These are phyloP conservation scores for Eucalyptus erythrocorys DNA, from an alignment of 345 rosid species.

Conservation along the genomic window DNA sequence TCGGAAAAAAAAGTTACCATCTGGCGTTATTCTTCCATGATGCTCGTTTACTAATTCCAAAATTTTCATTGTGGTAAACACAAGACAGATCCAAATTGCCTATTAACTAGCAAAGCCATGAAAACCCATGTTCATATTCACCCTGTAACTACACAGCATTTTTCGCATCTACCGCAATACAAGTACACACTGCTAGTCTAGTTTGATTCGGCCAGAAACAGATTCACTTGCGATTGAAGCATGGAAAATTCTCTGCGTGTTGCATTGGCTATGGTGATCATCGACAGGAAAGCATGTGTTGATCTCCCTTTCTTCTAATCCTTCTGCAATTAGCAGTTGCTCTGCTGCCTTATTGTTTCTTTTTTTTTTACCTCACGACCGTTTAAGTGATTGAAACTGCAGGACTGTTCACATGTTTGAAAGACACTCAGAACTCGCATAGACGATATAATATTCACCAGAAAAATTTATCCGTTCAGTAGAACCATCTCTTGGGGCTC, in stretches of 20 bases:
- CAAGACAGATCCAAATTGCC: not conserved
- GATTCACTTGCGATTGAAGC: not conserved
- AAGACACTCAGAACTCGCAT: not conserved
- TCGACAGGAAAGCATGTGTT: not conserved
- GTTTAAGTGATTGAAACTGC: not conserved
- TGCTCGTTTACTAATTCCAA: not conserved
- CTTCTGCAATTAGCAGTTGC: not conserved
- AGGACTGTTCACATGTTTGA: not conserved
- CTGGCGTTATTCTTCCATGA: not conserved
- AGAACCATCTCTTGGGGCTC: conserved; percentile 27
- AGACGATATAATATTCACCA: not conserved
- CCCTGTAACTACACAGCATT: not conserved
- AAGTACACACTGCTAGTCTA: not conserved
- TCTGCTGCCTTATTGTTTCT: not conserved
- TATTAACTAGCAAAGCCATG: not conserved
- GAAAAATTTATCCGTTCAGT: not conserved
- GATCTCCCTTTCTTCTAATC: not conserved
- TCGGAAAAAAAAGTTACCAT: not conserved
- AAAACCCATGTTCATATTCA: not conserved
- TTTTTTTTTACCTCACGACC: not conserved
- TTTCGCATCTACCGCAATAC: not conserved
- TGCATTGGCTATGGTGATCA: not conserved
- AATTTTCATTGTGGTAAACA: not conserved
- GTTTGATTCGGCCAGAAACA: not conserved
- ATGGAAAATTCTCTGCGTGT: not conserved